Conservation (phyloP, 2,329 filamentous ascomycete species). For the Sclerotinia sclerotiorum region DNA sequence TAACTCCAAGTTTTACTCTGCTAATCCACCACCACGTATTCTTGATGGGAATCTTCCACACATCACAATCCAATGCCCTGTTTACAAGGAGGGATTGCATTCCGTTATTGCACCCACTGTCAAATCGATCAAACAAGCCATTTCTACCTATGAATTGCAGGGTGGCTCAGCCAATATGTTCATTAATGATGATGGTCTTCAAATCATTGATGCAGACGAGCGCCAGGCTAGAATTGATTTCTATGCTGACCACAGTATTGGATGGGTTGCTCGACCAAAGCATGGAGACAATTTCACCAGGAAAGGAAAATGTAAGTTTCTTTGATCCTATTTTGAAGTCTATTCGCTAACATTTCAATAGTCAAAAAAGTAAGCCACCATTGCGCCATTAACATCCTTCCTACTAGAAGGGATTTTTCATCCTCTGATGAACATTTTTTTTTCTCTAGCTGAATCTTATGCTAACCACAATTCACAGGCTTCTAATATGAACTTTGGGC, state of each 20-base stretch:
- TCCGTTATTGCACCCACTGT: conserved; percentile 76
- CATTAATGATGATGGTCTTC: conserved; percentile 73
- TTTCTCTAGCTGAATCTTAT: not conserved
- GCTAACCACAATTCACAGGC: conserved; percentile 48
- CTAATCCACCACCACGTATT: conserved; percentile 63
- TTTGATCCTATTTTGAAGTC: conserved; percentile 14
- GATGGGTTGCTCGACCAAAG: conserved; percentile 66
- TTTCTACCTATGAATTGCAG: conserved; percentile 74
- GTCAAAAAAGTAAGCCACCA: conserved; percentile 44
- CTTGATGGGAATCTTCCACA: conserved; percentile 61
- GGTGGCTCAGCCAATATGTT: conserved; percentile 78
- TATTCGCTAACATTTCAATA: conserved; percentile 26
- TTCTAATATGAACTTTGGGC: conserved; percentile 70
- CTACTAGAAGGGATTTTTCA: not conserved
- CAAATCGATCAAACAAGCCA: conserved; percentile 73
- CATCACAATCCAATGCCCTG: conserved; percentile 80
- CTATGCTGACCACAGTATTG: conserved; percentile 67
- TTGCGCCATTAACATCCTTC: not conserved
- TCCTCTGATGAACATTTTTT: not conserved
- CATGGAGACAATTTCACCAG: conserved; percentile 63
- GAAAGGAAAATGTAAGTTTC: conserved; percentile 53
- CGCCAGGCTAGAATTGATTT: conserved; percentile 64
- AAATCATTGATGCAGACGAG: conserved; percentile 63
- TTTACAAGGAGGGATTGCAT: conserved; percentile 80
- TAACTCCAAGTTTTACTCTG: conserved; percentile 84